Evolutionary conservation across 129 eudicot genomes (phyloP).

Genomic region (Pittosporum tobira): DNA sequence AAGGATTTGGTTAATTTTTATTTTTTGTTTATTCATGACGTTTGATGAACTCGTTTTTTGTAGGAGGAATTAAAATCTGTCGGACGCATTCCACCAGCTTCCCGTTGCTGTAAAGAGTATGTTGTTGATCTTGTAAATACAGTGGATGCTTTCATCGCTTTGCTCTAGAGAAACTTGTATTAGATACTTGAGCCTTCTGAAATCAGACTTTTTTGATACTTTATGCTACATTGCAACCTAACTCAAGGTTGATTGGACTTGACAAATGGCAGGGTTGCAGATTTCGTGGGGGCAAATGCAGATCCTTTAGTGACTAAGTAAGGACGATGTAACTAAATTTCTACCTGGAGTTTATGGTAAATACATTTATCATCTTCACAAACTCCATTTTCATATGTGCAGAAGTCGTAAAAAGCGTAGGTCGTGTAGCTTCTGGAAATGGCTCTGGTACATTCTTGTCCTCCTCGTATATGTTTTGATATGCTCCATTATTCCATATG

Average conservation of each 20-base stretch:
- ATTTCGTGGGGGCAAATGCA: constrained; percentile 53
- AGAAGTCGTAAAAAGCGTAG: constrained; percentile 45
- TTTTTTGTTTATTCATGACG: background rate
- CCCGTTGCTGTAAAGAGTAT: constrained; percentile 82
- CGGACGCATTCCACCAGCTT: constrained; percentile 62
- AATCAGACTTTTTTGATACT: background rate
- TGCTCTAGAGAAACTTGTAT: background rate
- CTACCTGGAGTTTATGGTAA: background rate
- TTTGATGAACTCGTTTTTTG: constrained; percentile 1
- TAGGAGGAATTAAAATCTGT: constrained; percentile 78
- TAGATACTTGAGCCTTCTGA: background rate
- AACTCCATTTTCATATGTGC: constrained; percentile 7
- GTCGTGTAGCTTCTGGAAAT: constrained; percentile 65
- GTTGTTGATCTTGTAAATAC: constrained; percentile 11
- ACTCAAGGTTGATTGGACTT: constrained; percentile 1
- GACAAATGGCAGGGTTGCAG: constrained; percentile 52
- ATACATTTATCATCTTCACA: background rate
- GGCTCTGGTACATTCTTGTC: constrained; percentile 66
- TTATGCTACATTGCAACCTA: background rate
- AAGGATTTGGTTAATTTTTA: no score
- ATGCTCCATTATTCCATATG: background rate
- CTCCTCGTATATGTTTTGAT: background rate
- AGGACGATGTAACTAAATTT: constrained; percentile 6
- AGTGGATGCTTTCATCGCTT: no score
- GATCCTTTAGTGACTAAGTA: constrained; percentile 84